These are phyloP conservation scores for Lantana camara DNA, from an alignment of 257 asterid species.

Conservation along the genomic window DNA sequence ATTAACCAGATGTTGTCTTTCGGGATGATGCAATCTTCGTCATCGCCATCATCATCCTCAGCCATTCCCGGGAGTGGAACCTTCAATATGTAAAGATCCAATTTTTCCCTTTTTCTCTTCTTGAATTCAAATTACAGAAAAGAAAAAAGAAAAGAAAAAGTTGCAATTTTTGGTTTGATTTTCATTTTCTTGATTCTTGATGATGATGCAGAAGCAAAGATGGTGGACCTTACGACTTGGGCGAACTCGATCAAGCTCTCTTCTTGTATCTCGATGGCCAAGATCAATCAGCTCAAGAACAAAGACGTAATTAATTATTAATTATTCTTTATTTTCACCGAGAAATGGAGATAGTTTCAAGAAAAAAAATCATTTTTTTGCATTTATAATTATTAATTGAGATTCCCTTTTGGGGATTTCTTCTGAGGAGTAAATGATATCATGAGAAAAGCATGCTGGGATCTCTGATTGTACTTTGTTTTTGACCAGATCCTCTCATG, in stretches of 20 bases:
- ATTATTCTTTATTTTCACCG: too few relatives aligned
- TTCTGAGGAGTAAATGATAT: neutral
- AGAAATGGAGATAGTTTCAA: too few relatives aligned
- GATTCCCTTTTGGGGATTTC: slow-evolving; percentile 34
- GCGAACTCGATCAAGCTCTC: slow-evolving; percentile 76
- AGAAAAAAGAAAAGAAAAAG: neutral
- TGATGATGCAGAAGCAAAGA: slow-evolving; percentile 54
- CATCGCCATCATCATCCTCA: slow-evolving; percentile 53
- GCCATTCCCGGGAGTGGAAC: slow-evolving; percentile 22
- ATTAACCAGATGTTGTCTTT: slow-evolving; percentile 49
- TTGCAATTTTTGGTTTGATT: neutral
- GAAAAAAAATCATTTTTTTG: slow-evolving; percentile 5
- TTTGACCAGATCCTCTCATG: slow-evolving; percentile 61
- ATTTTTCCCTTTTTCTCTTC: neutral
- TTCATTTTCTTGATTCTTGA: neutral
- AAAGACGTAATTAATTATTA: slow-evolving; percentile 35
- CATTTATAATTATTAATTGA: slow-evolving; percentile 10
- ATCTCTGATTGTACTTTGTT: slow-evolving; percentile 46
- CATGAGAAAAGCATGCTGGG: slow-evolving; percentile 43
- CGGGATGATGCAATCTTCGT: slow-evolving; percentile 54
- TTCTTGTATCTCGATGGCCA: slow-evolving; percentile 60
- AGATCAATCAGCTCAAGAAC: slow-evolving; percentile 51
- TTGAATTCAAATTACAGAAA: neutral
- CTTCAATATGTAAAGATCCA: slow-evolving; percentile 46
- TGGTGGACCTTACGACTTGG: slow-evolving; percentile 59